These are phyloP conservation scores for Aegilops sharonensis DNA, from an alignment of 176 grass and related monocot species.

Conservation along the genomic window DNA sequence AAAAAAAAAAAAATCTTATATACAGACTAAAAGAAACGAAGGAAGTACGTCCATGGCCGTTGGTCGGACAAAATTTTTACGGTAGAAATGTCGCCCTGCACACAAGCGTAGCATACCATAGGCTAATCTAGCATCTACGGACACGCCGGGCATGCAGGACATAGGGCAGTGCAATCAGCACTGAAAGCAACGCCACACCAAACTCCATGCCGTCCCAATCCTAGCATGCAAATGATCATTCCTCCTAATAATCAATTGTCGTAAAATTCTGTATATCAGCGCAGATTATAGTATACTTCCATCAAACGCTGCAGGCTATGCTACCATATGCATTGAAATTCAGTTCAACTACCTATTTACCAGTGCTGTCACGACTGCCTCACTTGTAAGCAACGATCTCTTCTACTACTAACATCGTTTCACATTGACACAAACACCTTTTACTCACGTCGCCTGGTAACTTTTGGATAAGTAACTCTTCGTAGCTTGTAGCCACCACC, in stretches of 20 bases:
- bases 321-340: neutral
- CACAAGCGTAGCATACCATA: neutral
- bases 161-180: neutral
- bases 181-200: slow-evolving; percentile 25
- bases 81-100: neutral
- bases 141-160: neutral
- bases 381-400: neutral
- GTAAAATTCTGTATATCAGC: too few relatives aligned
- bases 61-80: neutral
- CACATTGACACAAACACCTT: neutral
- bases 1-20: too few relatives aligned
- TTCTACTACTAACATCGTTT: neutral
- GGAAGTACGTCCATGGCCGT: neutral
- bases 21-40: too few relatives aligned
- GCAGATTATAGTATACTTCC: too few relatives aligned
- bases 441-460: too few relatives aligned
- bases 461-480: too few relatives aligned
- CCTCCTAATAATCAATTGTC: neutral
- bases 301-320: neutral
- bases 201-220: neutral
- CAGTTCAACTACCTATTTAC: neutral
- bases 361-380: neutral
- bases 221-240: neutral
- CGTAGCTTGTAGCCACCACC: neutral
- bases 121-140: too few relatives aligned